phyloP scores from a whole-genome alignment of 257 asterid species.

The Paulownia fortunei region DNA sequence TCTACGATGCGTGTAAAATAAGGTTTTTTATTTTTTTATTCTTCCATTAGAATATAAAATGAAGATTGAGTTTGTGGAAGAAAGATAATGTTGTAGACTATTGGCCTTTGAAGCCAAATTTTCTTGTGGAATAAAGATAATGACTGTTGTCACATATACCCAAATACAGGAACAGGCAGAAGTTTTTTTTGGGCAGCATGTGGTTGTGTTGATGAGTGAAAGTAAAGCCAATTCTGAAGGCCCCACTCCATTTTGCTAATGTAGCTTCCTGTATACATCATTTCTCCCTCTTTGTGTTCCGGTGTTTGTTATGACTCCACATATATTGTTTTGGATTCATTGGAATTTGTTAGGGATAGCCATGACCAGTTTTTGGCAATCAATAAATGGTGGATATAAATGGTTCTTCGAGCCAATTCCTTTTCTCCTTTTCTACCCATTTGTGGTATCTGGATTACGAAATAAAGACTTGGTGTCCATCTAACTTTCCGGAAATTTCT shows the following conservation, averaged over 20 bases:
- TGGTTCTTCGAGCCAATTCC: not conserved
- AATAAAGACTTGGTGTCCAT: not conserved
- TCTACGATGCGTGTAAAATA: not conserved
- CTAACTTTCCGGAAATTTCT: not conserved
- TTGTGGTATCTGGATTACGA: not conserved
- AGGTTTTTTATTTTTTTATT: not conserved
- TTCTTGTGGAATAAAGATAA: constrained; percentile 22
- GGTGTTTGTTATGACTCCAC: not conserved
- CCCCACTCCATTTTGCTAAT: constrained; percentile 20
- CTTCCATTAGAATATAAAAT: too few relatives aligned
- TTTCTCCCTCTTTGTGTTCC: not conserved
- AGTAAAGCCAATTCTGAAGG: constrained; percentile 23
- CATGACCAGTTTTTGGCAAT: too few relatives aligned
- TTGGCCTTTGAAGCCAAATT: constrained; percentile 16
- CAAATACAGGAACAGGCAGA: not conserved
- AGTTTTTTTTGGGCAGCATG: constrained; percentile 21
- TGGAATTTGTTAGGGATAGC: not conserved
- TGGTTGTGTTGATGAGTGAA: constrained; percentile 31
- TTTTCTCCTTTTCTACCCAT: not conserved
- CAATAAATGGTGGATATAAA: not conserved
- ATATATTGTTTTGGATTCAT: not conserved
- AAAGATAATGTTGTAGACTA: constrained; percentile 7
- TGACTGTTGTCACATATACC: constrained; percentile 13
- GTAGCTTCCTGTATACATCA: constrained; percentile 21
- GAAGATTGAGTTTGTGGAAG: not conserved